Evolutionary conservation across 257 asterid species (phyloP).

Genomic region (Mitragyna speciosa): DNA sequence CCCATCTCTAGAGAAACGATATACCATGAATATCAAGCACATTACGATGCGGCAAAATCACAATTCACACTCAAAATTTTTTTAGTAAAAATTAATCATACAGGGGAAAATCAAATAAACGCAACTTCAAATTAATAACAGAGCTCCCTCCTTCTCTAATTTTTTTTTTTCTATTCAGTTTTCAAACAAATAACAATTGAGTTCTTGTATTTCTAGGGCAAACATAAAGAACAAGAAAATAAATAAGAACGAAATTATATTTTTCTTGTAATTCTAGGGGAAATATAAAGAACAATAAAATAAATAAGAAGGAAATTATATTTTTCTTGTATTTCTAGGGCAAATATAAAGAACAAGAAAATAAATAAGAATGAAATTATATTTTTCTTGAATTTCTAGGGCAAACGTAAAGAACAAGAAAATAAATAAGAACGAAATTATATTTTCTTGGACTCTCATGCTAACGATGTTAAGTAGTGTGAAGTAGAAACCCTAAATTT

Average conservation of each 20-base stretch:
- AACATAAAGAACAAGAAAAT: not conserved
- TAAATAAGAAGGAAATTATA: too few relatives aligned
- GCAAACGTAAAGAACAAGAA: too few relatives aligned
- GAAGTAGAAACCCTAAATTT: not conserved
- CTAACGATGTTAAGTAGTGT: too few relatives aligned
- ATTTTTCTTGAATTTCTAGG: too few relatives aligned
- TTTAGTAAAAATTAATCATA: not conserved
- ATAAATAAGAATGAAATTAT: not conserved
- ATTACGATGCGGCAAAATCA: not conserved
- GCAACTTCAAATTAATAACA: not conserved
- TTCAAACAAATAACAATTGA: not conserved
- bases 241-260: not conserved
- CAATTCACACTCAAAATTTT: not conserved
- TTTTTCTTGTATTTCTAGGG: too few relatives aligned
- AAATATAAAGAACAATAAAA: too few relatives aligned
- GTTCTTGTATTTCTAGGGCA: not conserved
- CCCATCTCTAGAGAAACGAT: slow-evolving; percentile 36
- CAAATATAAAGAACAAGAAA: too few relatives aligned
- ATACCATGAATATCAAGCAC: slow-evolving; percentile 12
- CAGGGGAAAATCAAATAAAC: too few relatives aligned
- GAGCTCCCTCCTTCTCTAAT: not conserved
- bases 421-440: too few relatives aligned
- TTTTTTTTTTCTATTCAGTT: too few relatives aligned
- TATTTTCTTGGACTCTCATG: too few relatives aligned
- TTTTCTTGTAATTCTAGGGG: too few relatives aligned